Conservation (phyloP, 768 basidiomycete genomes). For the Tremella fuciformis region DNA sequence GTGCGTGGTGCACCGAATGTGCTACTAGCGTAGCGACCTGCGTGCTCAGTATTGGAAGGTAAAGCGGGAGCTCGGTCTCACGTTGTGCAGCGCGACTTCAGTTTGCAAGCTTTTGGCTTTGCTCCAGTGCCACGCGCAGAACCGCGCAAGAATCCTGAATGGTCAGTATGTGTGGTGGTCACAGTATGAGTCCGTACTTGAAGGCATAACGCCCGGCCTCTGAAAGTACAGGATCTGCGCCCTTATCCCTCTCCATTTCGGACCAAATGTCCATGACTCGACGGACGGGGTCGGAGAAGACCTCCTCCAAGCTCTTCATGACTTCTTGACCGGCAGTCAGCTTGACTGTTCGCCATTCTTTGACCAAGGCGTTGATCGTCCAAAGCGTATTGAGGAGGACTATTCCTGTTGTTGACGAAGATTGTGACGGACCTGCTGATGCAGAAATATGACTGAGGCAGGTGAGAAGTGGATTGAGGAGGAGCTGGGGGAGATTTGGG, state of each 20-base stretch:
- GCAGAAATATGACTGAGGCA: conserved; percentile 32
- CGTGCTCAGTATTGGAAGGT: background rate
- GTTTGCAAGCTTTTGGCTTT: conserved; percentile 37
- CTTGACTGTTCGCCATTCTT: conserved; percentile 50
- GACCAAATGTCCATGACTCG: conserved; percentile 34
- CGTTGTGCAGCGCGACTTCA: conserved; percentile 25
- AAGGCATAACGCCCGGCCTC: conserved; percentile 36
- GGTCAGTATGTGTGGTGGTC: background rate
- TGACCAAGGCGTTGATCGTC: conserved; percentile 51
- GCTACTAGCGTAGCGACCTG: conserved; percentile 21
- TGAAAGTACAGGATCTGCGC: conserved; percentile 19
- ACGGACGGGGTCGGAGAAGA: conserved; percentile 31
- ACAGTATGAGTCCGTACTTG: conserved; percentile 22
- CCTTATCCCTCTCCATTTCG: conserved; percentile 13
- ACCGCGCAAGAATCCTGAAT: conserved; percentile 40
- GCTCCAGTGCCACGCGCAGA: conserved; percentile 40
- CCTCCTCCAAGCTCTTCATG: conserved; percentile 41
- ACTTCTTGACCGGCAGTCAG: conserved; percentile 39
- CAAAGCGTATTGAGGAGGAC: conserved; percentile 47
- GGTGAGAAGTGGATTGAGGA: conserved; percentile 42
- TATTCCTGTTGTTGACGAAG: conserved; percentile 30
- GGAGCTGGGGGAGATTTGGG: conserved; percentile 42
- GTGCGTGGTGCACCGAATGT: conserved; percentile 36
- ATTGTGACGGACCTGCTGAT: conserved; percentile 10
- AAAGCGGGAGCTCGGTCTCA: conserved; percentile 15